Evolutionary conservation across 2,329 filamentous ascomycete genomes (phyloP).

Genomic region (Byssothecium circinans): DNA sequence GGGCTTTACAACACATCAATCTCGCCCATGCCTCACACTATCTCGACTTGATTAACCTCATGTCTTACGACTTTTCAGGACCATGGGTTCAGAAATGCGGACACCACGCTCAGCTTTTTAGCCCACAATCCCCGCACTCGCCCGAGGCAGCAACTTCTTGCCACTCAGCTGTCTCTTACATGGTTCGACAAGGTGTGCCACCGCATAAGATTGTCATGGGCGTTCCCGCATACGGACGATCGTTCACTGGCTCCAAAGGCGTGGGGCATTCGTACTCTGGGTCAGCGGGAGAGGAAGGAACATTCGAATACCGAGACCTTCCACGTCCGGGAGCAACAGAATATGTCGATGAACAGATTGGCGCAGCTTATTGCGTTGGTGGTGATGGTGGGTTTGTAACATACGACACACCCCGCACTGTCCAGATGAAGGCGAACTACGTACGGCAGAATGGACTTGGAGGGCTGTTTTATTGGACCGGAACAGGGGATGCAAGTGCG

Average conservation of each 20-base stretch:
- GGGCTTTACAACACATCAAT: constrained; percentile 70
- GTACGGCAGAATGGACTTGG: constrained; percentile 71
- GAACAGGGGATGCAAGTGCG: constrained; percentile 65
- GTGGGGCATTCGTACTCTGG: constrained; percentile 63
- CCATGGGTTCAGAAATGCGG: constrained; percentile 68
- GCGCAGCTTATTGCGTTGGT: constrained; percentile 72
- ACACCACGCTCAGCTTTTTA: constrained; percentile 75
- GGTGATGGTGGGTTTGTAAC: constrained; percentile 76
- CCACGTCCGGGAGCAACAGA: constrained; percentile 65
- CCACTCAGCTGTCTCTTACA: constrained; percentile 66
- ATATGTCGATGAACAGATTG: constrained; percentile 65
- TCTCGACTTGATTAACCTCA: constrained; percentile 76
- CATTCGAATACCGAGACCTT: constrained; percentile 73
- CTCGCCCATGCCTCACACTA: constrained; percentile 63
- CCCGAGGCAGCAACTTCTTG: constrained; percentile 62
- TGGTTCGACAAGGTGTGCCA: constrained; percentile 67
- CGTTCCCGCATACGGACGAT: constrained; percentile 74
- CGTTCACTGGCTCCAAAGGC: constrained; percentile 67
- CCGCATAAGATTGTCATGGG: constrained; percentile 73
- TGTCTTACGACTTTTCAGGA: constrained; percentile 79
- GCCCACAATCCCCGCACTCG: constrained; percentile 56
- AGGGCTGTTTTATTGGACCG: constrained; percentile 81
- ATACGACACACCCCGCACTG: constrained; percentile 78
- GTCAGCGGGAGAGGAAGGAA: constrained; percentile 63
- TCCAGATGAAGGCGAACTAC: constrained; percentile 73